A percentile compares a stretch with the other conserved stretches of the same genome.
phyloP scores from a whole-genome alignment of 306 rosid genomes.

The Carpinus fangiana region DNA sequence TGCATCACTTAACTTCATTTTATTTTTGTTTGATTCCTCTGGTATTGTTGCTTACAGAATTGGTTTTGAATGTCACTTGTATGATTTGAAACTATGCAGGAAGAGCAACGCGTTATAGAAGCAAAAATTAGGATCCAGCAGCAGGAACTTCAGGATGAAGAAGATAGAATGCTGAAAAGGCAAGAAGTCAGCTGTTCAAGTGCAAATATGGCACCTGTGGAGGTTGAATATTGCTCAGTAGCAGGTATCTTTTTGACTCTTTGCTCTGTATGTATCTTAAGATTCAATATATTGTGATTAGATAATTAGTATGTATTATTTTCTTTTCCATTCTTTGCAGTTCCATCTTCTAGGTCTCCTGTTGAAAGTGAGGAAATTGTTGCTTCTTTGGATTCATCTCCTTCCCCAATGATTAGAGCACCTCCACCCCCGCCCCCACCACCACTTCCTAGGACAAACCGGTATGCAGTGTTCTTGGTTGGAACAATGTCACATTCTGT shows the following conservation, averaged over 20 bases:
- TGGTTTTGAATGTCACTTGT: slow-evolving; percentile 2
- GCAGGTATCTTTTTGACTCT: slow-evolving; percentile 51
- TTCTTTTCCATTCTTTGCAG: slow-evolving; percentile 37
- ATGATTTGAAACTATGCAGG: slow-evolving; percentile 48
- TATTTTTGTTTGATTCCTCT: slow-evolving; percentile 21
- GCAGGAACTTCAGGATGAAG: slow-evolving; percentile 88
- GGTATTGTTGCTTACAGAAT: slow-evolving; percentile 13
- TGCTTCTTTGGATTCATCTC: slow-evolving; percentile 63
- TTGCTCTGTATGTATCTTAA: slow-evolving; percentile 14
- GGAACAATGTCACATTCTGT: background rate
- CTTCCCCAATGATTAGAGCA: slow-evolving; percentile 51
- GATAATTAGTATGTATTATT: slow-evolving; percentile 9
- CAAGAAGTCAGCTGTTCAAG: slow-evolving; percentile 54
- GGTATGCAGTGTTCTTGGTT: slow-evolving; percentile 47
- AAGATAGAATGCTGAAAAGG: slow-evolving; percentile 83
- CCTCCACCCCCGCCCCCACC: slow-evolving; percentile 36
- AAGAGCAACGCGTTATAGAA: slow-evolving; percentile 98
- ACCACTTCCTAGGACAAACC: slow-evolving; percentile 46
- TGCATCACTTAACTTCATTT: slow-evolving; percentile 1
- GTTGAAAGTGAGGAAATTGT: slow-evolving; percentile 67
- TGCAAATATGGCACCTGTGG: slow-evolving; percentile 45
- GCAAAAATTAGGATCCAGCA: slow-evolving; percentile 94
- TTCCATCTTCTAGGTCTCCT: slow-evolving; percentile 58
- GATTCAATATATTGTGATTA: background rate
- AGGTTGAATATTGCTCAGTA: slow-evolving; percentile 57